phyloP scores from a whole-genome alignment of 345 rosid genomes.

The Euphorbia peplus region DNA sequence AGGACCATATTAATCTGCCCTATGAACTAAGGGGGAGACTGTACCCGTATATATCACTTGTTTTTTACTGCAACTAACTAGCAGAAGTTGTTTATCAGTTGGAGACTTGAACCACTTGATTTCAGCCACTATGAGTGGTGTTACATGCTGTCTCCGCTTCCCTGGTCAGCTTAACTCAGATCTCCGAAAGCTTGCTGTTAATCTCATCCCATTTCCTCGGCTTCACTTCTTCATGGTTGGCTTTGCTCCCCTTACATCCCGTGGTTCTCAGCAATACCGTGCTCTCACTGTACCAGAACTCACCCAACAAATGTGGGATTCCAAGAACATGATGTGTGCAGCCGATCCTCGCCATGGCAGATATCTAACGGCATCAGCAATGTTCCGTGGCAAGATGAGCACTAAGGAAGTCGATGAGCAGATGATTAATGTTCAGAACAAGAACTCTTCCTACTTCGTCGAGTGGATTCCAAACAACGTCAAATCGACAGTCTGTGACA shows the following conservation, averaged over 20 bases:
- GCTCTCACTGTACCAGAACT: slow-evolving; percentile 78
- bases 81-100: slow-evolving; percentile 35
- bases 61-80: slow-evolving; percentile 11
- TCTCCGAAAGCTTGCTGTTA: slow-evolving; percentile 77
- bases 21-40: too few species aligned
- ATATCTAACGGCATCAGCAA: slow-evolving; percentile 69
- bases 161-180: slow-evolving; percentile 85
- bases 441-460: slow-evolving; percentile 78
- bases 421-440: slow-evolving; percentile 81
- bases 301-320: slow-evolving; percentile 84
- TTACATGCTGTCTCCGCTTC: slow-evolving; percentile 76
- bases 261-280: slow-evolving; percentile 70
- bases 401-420: slow-evolving; percentile 83
- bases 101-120: slow-evolving; percentile 78
- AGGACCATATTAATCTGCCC: too few species aligned
- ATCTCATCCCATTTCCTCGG: slow-evolving; percentile 72
- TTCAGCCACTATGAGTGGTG: slow-evolving; percentile 83
- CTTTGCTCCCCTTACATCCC: slow-evolving; percentile 69
- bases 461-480: slow-evolving; percentile 87
- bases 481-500: slow-evolving; percentile 79
- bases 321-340: slow-evolving; percentile 83
- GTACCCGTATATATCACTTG: too few species aligned
- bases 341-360: slow-evolving; percentile 76
- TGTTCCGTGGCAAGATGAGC: slow-evolving; percentile 89
- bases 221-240: slow-evolving; percentile 88